A percentile compares a stretch with the other conserved stretches of the same genome.
phyloP scores from a whole-genome alignment of 148 eudicot species.

The Linanthus parryae region DNA sequence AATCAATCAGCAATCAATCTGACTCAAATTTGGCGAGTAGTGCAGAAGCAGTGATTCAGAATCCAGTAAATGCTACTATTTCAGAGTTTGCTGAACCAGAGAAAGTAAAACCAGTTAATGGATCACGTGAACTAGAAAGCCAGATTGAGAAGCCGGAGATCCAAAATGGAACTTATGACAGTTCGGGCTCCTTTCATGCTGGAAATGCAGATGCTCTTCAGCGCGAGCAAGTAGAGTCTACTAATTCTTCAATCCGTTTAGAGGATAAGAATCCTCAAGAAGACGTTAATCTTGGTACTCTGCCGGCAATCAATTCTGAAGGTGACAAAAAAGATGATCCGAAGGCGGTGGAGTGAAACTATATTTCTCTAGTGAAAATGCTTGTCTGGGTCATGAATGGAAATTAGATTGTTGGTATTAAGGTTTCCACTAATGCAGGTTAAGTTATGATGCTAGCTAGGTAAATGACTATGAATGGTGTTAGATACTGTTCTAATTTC shows the following conservation, averaged over 20 bases:
- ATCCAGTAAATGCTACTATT: slow-evolving; percentile 16
- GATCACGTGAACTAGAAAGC: slow-evolving; percentile 7
- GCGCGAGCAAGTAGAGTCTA: slow-evolving; percentile 41
- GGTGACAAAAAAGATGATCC: slow-evolving; percentile 42
- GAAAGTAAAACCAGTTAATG: slow-evolving; percentile 5
- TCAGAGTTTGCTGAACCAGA: slow-evolving; percentile 16
- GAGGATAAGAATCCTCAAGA: slow-evolving; percentile 44
- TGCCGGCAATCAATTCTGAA: slow-evolving; percentile 61
- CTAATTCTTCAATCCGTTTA: slow-evolving; percentile 30
- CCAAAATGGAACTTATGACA: slow-evolving; percentile 29
- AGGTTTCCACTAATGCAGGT: neutral
- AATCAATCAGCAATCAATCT: slow-evolving; percentile 14
- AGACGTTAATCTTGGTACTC: slow-evolving; percentile 48
- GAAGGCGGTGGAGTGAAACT: slow-evolving; percentile 39
- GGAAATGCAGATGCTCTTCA: slow-evolving; percentile 26
- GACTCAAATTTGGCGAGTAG: slow-evolving; percentile 18
- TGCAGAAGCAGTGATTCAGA: slow-evolving; percentile 17
- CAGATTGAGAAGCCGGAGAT: slow-evolving; percentile 20
- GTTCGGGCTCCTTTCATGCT: slow-evolving; percentile 14
- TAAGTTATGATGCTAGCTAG: too few relatives aligned
- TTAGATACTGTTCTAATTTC: too few relatives aligned
- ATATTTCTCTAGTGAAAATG: neutral
- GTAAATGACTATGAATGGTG: too few relatives aligned
- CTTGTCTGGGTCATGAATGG: slow-evolving; percentile 5
- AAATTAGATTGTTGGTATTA: neutral